Percentiles rank a stretch among this genome's conserved stretches.
Evolutionary conservation across 495 filamentous ascomycete species (phyloP).

Genomic region (Talaromyces liani): DNA sequence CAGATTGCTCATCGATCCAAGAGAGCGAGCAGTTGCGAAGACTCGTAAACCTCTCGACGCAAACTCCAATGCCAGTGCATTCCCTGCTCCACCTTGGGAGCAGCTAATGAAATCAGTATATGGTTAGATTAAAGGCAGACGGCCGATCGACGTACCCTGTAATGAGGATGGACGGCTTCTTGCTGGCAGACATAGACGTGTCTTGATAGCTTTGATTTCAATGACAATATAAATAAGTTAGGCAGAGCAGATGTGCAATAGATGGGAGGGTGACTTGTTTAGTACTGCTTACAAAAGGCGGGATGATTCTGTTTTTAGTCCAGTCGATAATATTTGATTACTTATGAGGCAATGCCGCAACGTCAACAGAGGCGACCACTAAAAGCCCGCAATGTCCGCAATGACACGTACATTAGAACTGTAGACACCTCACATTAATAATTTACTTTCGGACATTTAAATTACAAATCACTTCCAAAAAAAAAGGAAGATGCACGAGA

Average conservation of each 20-base stretch:
- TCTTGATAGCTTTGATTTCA: background rate
- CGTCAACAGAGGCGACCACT: background rate
- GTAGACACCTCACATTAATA: background rate
- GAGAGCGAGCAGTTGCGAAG: conserved; percentile 11
- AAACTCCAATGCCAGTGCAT: conserved; percentile 13
- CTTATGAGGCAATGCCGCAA: background rate
- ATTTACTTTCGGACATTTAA: background rate
- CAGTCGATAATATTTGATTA: background rate
- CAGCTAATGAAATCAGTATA: background rate
- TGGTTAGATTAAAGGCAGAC: background rate
- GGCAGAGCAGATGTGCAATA: background rate
- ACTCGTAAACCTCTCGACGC: conserved; percentile 12
- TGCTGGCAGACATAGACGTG: background rate
- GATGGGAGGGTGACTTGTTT: background rate
- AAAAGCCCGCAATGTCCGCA: background rate
- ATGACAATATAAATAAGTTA: background rate
- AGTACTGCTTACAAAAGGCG: background rate
- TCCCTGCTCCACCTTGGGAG: conserved; percentile 11
- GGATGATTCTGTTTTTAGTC: background rate
- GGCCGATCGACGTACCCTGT: background rate
- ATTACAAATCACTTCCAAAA: background rate
- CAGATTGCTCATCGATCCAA: conserved; percentile 1
- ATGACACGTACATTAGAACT: background rate
- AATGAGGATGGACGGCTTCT: conserved; percentile 1
- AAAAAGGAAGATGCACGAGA: background rate